Evolutionary conservation across 1,284 basidiomycete species (phyloP), one percentile per base, ranked within the genome.

Genomic region (Thecaphora frezii): DNA sequence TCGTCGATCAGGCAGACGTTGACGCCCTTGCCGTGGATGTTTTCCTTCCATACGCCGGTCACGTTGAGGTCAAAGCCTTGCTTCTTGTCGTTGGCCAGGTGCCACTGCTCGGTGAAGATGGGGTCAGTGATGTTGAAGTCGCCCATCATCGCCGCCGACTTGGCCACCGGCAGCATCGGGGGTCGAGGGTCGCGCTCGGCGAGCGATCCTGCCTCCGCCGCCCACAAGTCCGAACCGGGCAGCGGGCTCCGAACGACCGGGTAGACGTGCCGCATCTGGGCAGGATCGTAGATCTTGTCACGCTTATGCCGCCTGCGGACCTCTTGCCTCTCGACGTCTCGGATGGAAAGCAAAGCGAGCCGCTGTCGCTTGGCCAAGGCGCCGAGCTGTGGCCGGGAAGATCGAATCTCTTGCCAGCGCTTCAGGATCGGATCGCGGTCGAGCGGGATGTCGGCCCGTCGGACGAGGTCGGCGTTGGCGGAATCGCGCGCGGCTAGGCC

Each of bases 1-100:
- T 99, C 96, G 78, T 99, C 96, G 24, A 99, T 89, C 47, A 99
- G 84, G 7, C 91, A 90, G 7, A 93, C 87, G 47, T 89, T 89
- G 43, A 97, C 83, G 19, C 91, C 92, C 68, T 87, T 84, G 1
- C 96, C 96, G 0, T 88, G 90, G 62, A 93, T 84, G 1, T 90
- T 91, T 81, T 87, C 84, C 39, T 89, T 87, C 91, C 91, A 93
- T 1, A 92, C 83, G n/a, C 83, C 83, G 0, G 88, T 86, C 21
- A 89, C 86, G 71, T 93, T 93, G 86, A 93, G 89, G 83, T 86
- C 88, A 76, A 91, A 86, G 25, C 65, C 70, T 24, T 48, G 46
- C 12, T 52, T 59, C 18, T 57, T 44, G 54, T 79, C 70, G 66
- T 80, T 73, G 54, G 76, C 60, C 5, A 78, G 59, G 82, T 97